phyloP scores from a whole-genome alignment of 2,329 filamentous ascomycete species.

The Pseudogymnoascus sp. region DNA sequence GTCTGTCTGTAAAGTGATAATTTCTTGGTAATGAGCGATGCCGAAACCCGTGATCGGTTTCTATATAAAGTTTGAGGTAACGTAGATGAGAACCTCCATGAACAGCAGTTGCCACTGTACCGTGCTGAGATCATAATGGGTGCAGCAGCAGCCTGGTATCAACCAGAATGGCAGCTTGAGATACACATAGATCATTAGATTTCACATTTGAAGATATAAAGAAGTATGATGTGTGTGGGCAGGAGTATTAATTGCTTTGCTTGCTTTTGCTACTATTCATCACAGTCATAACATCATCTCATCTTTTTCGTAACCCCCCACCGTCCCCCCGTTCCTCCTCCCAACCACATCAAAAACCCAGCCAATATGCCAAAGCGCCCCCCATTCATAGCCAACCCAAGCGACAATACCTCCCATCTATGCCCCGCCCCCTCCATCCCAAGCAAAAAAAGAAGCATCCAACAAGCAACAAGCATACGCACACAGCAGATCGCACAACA shows the following conservation, averaged over 20 bases:
- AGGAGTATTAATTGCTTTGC: slow-evolving; percentile 1
- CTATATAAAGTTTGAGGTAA: neutral
- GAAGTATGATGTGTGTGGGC: neutral
- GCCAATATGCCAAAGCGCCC: neutral
- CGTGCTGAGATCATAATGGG: neutral
- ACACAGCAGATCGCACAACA: neutral
- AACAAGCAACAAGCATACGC: neutral
- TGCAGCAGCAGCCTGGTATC: neutral
- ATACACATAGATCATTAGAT: neutral
- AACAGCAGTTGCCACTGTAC: neutral
- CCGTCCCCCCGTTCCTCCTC: neutral
- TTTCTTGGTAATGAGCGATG: no score
- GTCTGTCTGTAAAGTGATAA: no score
- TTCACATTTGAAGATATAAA: neutral
- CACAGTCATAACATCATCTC: slow-evolving; percentile 5
- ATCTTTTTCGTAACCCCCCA: neutral
- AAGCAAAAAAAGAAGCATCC: neutral
- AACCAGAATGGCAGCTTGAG: neutral
- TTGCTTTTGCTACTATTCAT: slow-evolving; percentile 7
- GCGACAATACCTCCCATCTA: neutral
- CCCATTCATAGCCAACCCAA: neutral
- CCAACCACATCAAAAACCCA: neutral
- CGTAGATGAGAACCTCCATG: no score
- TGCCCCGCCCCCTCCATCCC: neutral
- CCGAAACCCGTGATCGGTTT: no score